Conservation (phyloP, 257 asterid species). For the Fraxinus excelsior region DNA sequence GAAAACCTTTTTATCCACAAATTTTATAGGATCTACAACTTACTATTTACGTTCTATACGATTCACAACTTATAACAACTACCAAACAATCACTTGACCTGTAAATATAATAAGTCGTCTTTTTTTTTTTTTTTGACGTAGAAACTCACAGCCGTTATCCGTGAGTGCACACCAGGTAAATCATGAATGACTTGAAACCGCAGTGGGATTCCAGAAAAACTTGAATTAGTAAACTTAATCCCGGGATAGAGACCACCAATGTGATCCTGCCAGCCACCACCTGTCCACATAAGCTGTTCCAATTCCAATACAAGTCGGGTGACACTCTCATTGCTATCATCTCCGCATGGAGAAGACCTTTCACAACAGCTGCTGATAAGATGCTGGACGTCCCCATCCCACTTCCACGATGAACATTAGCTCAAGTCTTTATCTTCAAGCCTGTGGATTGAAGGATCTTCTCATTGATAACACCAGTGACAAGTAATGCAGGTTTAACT, state of each 20-base stretch:
- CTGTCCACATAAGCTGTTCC: constrained; percentile 98
- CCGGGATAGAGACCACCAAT: constrained; percentile 96
- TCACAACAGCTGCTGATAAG: constrained; percentile 59
- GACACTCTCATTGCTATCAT: constrained; percentile 80
- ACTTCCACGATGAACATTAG: constrained; percentile 94
- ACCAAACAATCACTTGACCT: constrained; percentile 49
- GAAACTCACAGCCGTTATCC: too few relatives aligned
- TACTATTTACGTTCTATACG: background rate
- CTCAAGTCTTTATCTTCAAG: constrained; percentile 85
- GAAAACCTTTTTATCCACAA: background rate
- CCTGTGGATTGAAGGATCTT: constrained; percentile 55
- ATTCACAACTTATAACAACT: too few relatives aligned
- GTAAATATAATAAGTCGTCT: constrained; percentile 91
- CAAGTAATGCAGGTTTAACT: constrained; percentile 86
- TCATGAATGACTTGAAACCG: constrained; percentile 78
- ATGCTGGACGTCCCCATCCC: constrained; percentile 60
- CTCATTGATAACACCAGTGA: constrained; percentile 52
- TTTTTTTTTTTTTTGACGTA: too few relatives aligned
- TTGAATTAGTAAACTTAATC: constrained; percentile 67
- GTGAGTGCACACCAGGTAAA: too few relatives aligned
- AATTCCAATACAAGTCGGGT: constrained; percentile 79
- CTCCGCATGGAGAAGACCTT: constrained; percentile 81
- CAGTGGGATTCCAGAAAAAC: constrained; percentile 85
- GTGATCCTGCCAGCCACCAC: constrained; percentile 99
- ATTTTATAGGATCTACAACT: background rate